phyloP scores from a whole-genome alignment of 192 early-diverging fungal species.

The Ambispora gerdemannii region DNA sequence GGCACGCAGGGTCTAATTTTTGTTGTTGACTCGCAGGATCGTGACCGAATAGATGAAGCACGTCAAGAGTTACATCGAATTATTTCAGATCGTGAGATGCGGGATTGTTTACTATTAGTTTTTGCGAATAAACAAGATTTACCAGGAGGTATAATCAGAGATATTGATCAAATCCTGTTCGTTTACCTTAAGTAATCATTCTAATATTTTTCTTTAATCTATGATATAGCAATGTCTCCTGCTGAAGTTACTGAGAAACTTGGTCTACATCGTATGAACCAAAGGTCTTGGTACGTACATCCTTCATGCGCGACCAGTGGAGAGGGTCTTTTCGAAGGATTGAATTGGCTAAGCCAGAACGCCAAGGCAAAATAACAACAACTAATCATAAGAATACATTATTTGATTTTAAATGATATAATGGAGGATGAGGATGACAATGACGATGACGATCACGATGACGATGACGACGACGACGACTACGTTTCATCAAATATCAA shows the following conservation, averaged over 20 bases:
- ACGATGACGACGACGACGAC: no score
- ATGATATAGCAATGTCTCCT: constrained; percentile 85
- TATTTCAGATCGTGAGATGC: constrained; percentile 81
- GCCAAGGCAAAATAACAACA: constrained; percentile 52
- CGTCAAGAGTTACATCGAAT: constrained; percentile 79
- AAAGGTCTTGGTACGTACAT: constrained; percentile 90
- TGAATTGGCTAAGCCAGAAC: constrained; percentile 85
- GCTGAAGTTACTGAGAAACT: constrained; percentile 92
- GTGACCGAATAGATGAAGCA: constrained; percentile 84
- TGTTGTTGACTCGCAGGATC: constrained; percentile 85
- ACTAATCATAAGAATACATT: background rate
- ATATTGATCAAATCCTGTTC: background rate
- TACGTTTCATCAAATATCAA: no score
- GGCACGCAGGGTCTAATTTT: constrained; percentile 84
- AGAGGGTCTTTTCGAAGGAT: constrained; percentile 79
- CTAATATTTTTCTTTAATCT: no score
- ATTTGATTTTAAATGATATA: background rate
- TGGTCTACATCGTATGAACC: constrained; percentile 81
- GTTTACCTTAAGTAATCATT: background rate
- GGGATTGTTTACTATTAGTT: constrained; percentile 74
- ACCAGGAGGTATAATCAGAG: constrained; percentile 45
- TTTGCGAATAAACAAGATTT: constrained; percentile 85
- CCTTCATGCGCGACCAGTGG: constrained; percentile 81
- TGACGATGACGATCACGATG: background rate
- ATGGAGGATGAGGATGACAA: background rate